phyloP scores from a whole-genome alignment of 352 stramenopile genomes.

The Phytophthora nicotianae region DNA sequence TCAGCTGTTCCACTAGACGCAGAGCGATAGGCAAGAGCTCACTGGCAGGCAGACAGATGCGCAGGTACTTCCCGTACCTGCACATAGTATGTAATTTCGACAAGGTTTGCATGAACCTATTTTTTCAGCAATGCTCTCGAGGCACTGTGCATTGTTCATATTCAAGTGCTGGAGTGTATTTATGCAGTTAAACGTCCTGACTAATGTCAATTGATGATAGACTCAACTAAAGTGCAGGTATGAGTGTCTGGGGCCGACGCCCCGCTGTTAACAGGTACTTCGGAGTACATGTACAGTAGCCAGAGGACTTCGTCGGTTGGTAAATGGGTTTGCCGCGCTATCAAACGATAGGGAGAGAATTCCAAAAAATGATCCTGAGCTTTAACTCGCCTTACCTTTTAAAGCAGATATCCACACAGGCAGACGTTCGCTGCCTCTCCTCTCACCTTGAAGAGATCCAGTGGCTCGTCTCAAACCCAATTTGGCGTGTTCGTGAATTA shows the following conservation, averaged over 20 bases:
- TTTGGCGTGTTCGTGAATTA: constrained; percentile 19
- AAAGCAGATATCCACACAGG: not conserved
- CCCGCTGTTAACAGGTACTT: constrained; percentile 1
- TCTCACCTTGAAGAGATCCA: constrained; percentile 6
- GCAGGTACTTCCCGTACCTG: constrained; percentile 12
- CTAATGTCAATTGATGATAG: constrained; percentile 10
- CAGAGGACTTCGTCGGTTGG: constrained; percentile 1
- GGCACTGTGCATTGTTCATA: constrained; percentile 14
- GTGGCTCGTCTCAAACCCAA: constrained; percentile 17
- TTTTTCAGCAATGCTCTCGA: not conserved
- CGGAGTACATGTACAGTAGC: not conserved
- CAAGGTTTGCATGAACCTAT: constrained; percentile 34
- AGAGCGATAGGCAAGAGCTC: constrained; percentile 11
- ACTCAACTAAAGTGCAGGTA: constrained; percentile 7
- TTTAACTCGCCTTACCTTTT: not conserved
- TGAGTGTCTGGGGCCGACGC: constrained; percentile 5
- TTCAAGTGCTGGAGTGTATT: constrained; percentile 34
- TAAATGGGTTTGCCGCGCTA: constrained; percentile 2
- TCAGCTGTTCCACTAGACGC: constrained; percentile 98
- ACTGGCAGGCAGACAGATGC: constrained; percentile 27
- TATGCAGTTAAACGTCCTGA: constrained; percentile 22
- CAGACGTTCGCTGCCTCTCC: not conserved
- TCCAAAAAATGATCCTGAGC: not conserved
- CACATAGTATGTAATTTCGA: constrained; percentile 44
- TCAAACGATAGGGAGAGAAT: not conserved